Base-by-base conservation (phyloP, 352 stramenopile genomes). In the Globisporangium ultimum region DNA sequence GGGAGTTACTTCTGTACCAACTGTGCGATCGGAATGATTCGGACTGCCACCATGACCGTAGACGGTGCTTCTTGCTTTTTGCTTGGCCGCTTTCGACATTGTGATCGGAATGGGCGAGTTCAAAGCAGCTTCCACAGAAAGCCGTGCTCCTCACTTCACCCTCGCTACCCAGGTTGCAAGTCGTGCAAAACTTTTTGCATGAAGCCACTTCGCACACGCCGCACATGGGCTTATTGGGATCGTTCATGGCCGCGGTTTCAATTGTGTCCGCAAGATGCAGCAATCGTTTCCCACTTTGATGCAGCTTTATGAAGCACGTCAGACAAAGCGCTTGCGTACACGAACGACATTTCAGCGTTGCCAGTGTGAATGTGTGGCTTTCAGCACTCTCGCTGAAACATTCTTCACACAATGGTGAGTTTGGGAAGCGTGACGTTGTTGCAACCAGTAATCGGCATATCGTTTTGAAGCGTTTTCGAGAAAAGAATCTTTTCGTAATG, bases 351-450 rank as follows among this genome's bases (percentile, higher is more conserved):
- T 52, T 58, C 34, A 81, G 28, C 1, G 55, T 48, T 24, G 64
- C 70, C 10, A 82, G 63, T 8, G 53, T 52, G 1, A 68, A 53
- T 13, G 4, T 55, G 9, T 28, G 45, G 11, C 1, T 40, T n/a
- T 46, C 22, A 38, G 41, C 17, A 8, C 15, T 15, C 20, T 2
- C 10, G 0, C 51, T 40, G 18, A 67, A 61, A 46, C 73, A 82
- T 17, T 68, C 58, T 59, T 77, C 63, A 54, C 73, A 82, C 5
- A 82, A 51, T 3, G 70, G 73, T 3, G 70, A 55, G 38, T 78
- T 68, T 9, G 58, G 65, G 28, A 75, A 78, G 1, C 58, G 56
- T 8, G 41, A 2, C 21, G 67, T 22, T 0, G 58, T 76, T 15
- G 66, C 51, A 0, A 69, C n/a, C 5, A 72, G 56, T 0, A 32